Conservation (phyloP, 257 asterid species). For the Gentiana dahurica region DNA sequence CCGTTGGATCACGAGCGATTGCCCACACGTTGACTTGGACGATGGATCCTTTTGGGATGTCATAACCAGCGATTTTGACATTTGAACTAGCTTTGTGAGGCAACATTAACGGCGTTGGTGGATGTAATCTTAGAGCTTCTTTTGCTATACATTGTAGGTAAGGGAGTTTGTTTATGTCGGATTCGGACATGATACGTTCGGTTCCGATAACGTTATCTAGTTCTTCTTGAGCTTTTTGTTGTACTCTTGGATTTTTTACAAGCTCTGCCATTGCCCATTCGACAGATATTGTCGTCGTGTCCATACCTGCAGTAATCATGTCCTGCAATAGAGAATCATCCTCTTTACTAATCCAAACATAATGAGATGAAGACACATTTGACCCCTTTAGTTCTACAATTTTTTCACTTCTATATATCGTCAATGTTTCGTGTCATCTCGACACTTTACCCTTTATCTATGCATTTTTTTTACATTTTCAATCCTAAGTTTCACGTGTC, state of each 20-base stretch:
- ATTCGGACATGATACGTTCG: conserved; percentile 46
- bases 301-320: conserved; percentile 88
- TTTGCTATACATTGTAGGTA: conserved; percentile 56
- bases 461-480: no score
- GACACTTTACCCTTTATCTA: no score
- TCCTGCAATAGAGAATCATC: conserved; percentile 30
- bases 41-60: conserved; percentile 65
- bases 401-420: no score
- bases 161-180: conserved; percentile 52
- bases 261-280: conserved; percentile 86
- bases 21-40: conserved; percentile 82
- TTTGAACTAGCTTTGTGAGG: conserved; percentile 61
- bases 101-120: conserved; percentile 77
- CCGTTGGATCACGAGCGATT: conserved; percentile 55
- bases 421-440: no score
- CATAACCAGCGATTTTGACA: conserved; percentile 66
- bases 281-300: conserved; percentile 61
- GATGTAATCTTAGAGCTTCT: conserved; percentile 67
- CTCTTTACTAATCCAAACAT: no score
- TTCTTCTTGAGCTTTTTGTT: conserved; percentile 69
- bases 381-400: no score
- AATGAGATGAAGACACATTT: no score
- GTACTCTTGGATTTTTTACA: conserved; percentile 75
- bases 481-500: no score
- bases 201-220: conserved; percentile 54